Percentiles rank a stretch among this genome's conserved stretches.
phyloP scores from a whole-genome alignment of 345 rosid genomes.

The Populus ilicifolia region DNA sequence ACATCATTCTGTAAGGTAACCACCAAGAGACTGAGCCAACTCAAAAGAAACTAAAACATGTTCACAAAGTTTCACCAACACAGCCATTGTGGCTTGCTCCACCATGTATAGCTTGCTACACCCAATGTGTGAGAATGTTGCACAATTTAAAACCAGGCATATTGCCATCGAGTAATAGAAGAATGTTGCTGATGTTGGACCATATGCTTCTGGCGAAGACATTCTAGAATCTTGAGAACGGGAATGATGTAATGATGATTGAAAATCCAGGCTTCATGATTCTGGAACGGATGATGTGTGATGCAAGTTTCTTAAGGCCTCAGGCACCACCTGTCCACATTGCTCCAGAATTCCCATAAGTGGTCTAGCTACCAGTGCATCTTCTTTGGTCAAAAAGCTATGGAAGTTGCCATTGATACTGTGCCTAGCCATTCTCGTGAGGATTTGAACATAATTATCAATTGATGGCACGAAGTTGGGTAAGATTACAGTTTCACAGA shows the following conservation, averaged over 20 bases:
- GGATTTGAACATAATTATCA: constrained; percentile 34
- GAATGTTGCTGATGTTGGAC: not conserved
- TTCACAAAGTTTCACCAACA: not conserved
- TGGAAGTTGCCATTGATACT: constrained; percentile 44
- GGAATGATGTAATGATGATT: not conserved
- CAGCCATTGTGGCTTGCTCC: not conserved
- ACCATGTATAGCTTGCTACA: not conserved
- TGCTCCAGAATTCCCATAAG: constrained; percentile 46
- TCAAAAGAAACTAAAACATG: not conserved
- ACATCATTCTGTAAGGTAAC: not conserved
- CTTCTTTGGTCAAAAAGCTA: constrained; percentile 42
- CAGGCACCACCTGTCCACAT: constrained; percentile 50
- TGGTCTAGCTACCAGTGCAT: constrained; percentile 32
- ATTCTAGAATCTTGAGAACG: not conserved
- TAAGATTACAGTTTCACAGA: constrained; percentile 43
- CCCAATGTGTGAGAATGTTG: not conserved
- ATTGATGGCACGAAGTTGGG: constrained; percentile 38
- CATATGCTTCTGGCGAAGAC: not conserved
- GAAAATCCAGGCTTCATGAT: not conserved
- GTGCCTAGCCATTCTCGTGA: constrained; percentile 52
- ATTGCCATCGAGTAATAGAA: not conserved
- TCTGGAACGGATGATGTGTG: constrained; percentile 8
- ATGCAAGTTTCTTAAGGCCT: constrained; percentile 31
- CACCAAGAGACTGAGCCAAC: not conserved
- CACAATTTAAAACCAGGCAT: too few species aligned